A percentile compares a stretch with the other conserved stretches of the same genome.
Evolutionary conservation across 768 basidiomycete genomes (phyloP).

Genomic region (Leucogyrophana mollusca): DNA sequence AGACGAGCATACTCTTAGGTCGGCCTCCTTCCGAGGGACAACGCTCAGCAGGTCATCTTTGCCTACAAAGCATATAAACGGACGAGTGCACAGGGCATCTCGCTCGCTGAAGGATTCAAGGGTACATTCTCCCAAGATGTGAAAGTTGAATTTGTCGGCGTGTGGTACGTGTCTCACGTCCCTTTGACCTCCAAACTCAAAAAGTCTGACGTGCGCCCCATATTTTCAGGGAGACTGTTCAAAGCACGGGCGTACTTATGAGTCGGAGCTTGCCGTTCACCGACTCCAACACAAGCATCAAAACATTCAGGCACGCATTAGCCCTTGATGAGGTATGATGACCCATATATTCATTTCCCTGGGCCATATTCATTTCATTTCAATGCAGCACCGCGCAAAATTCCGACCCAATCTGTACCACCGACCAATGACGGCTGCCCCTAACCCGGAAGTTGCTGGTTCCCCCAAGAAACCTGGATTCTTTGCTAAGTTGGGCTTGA

Average conservation of each 20-base stretch:
- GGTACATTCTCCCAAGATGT: constrained; percentile 67
- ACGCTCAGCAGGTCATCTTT: constrained; percentile 67
- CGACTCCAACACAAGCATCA: constrained; percentile 57
- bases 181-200: not conserved
- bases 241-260: constrained; percentile 69
- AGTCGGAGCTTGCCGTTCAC: constrained; percentile 66
- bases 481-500: not conserved
- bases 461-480: not conserved
- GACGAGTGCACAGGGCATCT: constrained; percentile 41
- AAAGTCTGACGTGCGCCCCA: constrained; percentile 2
- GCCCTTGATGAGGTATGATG: constrained; percentile 68
- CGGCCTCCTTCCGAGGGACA: constrained; percentile 68
- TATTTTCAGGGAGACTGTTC: constrained; percentile 67
- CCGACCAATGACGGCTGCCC: constrained; percentile 22
- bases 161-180: constrained; percentile 50
- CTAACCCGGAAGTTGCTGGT: constrained; percentile 28
- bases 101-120: constrained; percentile 67
- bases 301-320: constrained; percentile 74
- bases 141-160: constrained; percentile 74
- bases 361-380: constrained; percentile 8
- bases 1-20: constrained; percentile 43
- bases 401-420: constrained; percentile 67
- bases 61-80: constrained; percentile 73
- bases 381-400: constrained; percentile 56
- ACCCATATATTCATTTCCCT: not conserved